Evolutionary conservation across 352 stramenopile species (phyloP).

Genomic region (Pythium plurisporium): DNA sequence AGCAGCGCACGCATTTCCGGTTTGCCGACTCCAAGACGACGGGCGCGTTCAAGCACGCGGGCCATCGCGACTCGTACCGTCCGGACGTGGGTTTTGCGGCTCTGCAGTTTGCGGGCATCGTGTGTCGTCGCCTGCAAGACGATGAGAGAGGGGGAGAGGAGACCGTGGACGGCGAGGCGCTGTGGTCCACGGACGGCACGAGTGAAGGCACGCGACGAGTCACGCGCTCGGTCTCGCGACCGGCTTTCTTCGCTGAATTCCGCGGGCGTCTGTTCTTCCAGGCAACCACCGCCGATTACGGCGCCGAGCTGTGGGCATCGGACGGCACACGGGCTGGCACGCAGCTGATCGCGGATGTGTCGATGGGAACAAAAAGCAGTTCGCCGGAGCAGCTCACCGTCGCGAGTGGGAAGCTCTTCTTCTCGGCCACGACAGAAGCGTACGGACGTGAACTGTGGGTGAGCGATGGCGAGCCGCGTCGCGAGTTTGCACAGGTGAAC

Average conservation of each 20-base stretch:
- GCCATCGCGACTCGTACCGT: constrained; percentile 63
- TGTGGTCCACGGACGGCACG: constrained; percentile 86
- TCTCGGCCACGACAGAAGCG: constrained; percentile 38
- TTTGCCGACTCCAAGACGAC: constrained; percentile 82
- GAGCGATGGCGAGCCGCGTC: constrained; percentile 36
- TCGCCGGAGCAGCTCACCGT: constrained; percentile 36
- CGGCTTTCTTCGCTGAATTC: constrained; percentile 38
- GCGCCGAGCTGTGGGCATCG: constrained; percentile 70
- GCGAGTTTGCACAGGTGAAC: constrained; percentile 28
- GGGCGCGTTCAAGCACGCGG: constrained; percentile 82
- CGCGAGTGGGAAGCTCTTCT: constrained; percentile 37
- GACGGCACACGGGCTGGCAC: constrained; percentile 59
- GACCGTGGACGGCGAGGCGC: constrained; percentile 30
- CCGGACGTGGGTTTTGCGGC: constrained; percentile 45
- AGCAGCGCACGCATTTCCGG: constrained; percentile 64
- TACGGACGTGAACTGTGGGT: constrained; percentile 59
- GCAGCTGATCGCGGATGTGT: constrained; percentile 49
- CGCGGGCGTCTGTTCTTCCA: constrained; percentile 61
- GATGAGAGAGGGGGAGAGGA: constrained; percentile 3
- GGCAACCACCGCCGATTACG: constrained; percentile 41
- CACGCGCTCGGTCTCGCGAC: constrained; percentile 19
- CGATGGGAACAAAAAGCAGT: constrained; percentile 35
- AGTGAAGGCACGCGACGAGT: constrained; percentile 55
- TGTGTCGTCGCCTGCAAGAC: constrained; percentile 1
- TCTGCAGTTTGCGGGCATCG: constrained; percentile 21